These are phyloP conservation scores for Coccomyxa sp. DNA, from an alignment of 139 green algal genomes.

Conservation along the genomic window DNA sequence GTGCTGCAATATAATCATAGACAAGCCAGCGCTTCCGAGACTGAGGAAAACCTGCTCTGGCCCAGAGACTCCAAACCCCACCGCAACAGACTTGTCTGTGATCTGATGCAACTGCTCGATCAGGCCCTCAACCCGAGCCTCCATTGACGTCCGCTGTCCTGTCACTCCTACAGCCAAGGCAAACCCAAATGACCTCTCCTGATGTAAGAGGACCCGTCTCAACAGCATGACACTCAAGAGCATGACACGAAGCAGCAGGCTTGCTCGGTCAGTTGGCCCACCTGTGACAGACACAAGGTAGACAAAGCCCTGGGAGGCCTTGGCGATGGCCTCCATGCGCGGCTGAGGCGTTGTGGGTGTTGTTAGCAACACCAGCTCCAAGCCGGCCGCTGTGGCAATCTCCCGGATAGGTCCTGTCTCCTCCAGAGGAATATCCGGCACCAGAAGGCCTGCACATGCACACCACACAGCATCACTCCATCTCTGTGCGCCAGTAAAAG, in stretches of 20 bases:
- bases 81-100: slow-evolving; percentile 81
- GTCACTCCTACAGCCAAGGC: slow-evolving; percentile 71
- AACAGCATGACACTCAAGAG: too few relatives aligned
- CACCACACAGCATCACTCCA: not conserved
- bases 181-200: too few relatives aligned
- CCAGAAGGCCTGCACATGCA: slow-evolving; percentile 74
- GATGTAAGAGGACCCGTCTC: too few relatives aligned
- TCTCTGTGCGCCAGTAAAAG: not conserved
- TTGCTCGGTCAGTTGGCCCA: slow-evolving; percentile 1
- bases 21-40: not conserved
- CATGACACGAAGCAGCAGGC: too few relatives aligned
- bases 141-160: slow-evolving; percentile 60
- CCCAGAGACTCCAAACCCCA: slow-evolving; percentile 94
- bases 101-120: slow-evolving; percentile 67
- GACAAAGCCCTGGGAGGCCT: slow-evolving; percentile 87
- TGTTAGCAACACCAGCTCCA: slow-evolving; percentile 91
- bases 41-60: slow-evolving; percentile 55
- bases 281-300: slow-evolving; percentile 94
- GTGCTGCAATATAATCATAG: not conserved
- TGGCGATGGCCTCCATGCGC: slow-evolving; percentile 72
- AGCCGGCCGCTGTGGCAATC: slow-evolving; percentile 50
- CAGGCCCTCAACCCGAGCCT: slow-evolving; percentile 74
- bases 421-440: slow-evolving; percentile 97
- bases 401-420: slow-evolving; percentile 79
- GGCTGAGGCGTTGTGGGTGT: slow-evolving; percentile 88